Base-by-base conservation (phyloP, 2,329 filamentous ascomycete genomes). In the Epichloe sibirici region DNA sequence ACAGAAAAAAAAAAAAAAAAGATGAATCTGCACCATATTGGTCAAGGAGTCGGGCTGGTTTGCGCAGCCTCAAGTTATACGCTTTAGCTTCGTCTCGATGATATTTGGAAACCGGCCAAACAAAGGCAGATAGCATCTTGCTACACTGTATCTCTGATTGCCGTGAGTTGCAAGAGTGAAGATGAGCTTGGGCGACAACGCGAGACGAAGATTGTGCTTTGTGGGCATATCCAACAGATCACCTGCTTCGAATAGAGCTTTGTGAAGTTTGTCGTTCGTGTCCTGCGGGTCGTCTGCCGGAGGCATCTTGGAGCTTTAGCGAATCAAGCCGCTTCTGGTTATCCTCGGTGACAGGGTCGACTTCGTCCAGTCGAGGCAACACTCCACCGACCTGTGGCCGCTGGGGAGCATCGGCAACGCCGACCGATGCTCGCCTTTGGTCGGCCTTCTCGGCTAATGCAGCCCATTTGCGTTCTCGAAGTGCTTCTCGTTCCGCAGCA, bases 311-410 rank as follows among this genome's bases (percentile, higher is more conserved):
- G 63, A 97, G 75, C 67, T 93, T 90, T 61, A 97, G 76, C 50
- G 89, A 90, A 69, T 96, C 89, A 59, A 97, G 77, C 60, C 89
- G 81, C 71, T 90, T 88, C 69, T 89, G 85, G 66, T 85, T 91
- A 62, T 93, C 88, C 61, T 91, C 87, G 49, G 86, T 83, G 49
- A 84, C 77, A 4, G 83, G 81, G 67, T 96, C 90, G 39, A 85
- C 77, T 62, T 95, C 90, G 59, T 94, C 87, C 57, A 82, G 74
- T 51, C 71, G 75, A 51, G 72, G 74, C 60, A 74, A 69, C 51
- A 67, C 67, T 37, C 44, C 51, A 49, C 59, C 68, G 50, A 64
- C 68, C 58, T 74, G 74, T 49, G 62, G 68, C 38, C 66, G 63
- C 44, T 65, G 60, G 5, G 65, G 64, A 8, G 59, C 61, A 34